Conservation (phyloP, 1,139 yeast genomes). For the Sugiyamaella pinicola region DNA sequence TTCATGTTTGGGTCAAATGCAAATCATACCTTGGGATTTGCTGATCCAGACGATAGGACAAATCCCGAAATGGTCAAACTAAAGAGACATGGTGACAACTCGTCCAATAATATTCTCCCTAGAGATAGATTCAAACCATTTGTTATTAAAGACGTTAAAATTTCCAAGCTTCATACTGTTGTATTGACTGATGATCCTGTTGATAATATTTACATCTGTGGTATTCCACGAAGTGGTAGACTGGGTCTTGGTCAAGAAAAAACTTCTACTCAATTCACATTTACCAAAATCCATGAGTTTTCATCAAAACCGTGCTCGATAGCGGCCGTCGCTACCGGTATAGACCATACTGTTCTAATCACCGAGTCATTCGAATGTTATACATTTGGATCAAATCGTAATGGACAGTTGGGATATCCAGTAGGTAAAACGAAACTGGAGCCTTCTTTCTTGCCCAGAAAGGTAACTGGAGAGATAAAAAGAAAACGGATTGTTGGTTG, state of each 20-base stretch:
- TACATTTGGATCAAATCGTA: slow-evolving; percentile 78
- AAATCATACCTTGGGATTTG: slow-evolving; percentile 67
- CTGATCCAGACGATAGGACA: slow-evolving; percentile 62
- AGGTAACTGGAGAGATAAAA: slow-evolving; percentile 52
- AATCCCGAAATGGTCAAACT: slow-evolving; percentile 42
- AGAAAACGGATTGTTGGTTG: slow-evolving; percentile 53
- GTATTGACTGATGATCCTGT: slow-evolving; percentile 53
- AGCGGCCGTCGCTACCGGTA: slow-evolving; percentile 54
- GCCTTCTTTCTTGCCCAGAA: slow-evolving; percentile 47
- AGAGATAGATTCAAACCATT: slow-evolving; percentile 33
- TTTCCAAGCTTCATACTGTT: slow-evolving; percentile 71
- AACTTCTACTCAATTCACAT: slow-evolving; percentile 38
- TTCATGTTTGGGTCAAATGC: slow-evolving; percentile 68
- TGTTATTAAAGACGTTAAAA: slow-evolving; percentile 49
- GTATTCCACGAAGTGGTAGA: slow-evolving; percentile 72
- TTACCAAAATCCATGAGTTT: slow-evolving; percentile 46
- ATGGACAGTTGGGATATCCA: slow-evolving; percentile 64
- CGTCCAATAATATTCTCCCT: slow-evolving; percentile 21
- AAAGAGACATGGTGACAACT: slow-evolving; percentile 11
- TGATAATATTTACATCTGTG: slow-evolving; percentile 60
- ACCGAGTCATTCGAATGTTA: slow-evolving; percentile 57
- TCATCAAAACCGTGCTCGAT: slow-evolving; percentile 41
- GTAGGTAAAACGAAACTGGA: slow-evolving; percentile 39
- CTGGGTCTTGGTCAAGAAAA: slow-evolving; percentile 53
- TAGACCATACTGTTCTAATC: slow-evolving; percentile 66